Evolutionary conservation across 352 stramenopile genomes (phyloP).

Genomic region (Pythium aquatile): DNA sequence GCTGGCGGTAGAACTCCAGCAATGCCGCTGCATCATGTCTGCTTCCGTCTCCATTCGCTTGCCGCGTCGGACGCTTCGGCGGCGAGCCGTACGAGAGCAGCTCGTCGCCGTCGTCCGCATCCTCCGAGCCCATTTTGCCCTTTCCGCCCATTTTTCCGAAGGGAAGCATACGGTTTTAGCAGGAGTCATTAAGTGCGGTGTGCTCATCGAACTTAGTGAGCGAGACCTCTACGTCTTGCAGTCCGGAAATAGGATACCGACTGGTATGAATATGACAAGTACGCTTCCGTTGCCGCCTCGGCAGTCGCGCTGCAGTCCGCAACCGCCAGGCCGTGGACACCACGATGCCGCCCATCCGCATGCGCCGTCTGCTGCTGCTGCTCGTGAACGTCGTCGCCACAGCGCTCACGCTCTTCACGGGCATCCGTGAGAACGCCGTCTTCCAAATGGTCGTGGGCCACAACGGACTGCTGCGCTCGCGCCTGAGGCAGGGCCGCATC

Average conservation of each 20-base stretch:
- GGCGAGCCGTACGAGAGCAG: constrained; percentile 61
- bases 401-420: constrained; percentile 31
- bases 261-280: no score
- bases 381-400: constrained; percentile 26
- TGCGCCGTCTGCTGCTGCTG: constrained; percentile 22
- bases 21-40: constrained; percentile 25
- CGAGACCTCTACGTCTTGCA: not conserved
- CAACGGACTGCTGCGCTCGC: constrained; percentile 28
- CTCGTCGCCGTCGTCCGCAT: constrained; percentile 29
- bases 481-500: constrained; percentile 36
- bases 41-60: constrained; percentile 12
- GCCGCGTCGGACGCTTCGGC: constrained; percentile 32
- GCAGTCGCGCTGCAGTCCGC: not conserved
- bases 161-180: constrained; percentile 9
- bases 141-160: not conserved
- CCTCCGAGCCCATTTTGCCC: not conserved
- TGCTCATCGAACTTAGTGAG: not conserved
- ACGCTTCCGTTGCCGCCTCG: no score
- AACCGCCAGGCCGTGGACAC: not conserved
- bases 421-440: constrained; percentile 32
- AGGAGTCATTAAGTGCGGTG: not conserved
- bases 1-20: constrained; percentile 63
- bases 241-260: not conserved
- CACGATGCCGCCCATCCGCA: not conserved
- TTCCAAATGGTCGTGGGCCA: constrained; percentile 19